Conservation (phyloP, 805 yeast genomes). For the Yarrowia phangngaensis region DNA sequence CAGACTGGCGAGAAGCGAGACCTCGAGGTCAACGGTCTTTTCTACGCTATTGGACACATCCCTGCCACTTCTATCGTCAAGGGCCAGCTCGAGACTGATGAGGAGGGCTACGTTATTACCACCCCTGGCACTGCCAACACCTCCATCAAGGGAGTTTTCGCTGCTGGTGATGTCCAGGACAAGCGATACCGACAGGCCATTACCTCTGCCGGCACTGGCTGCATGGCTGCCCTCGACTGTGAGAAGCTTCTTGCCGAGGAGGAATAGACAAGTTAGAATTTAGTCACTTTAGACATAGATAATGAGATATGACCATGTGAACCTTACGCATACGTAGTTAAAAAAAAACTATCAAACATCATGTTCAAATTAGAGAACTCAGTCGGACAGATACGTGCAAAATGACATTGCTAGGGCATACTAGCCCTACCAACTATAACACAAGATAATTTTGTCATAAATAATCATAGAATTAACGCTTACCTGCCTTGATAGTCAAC, state of each 20-base stretch:
- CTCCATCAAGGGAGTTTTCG: slow-evolving; percentile 84
- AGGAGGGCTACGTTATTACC: slow-evolving; percentile 82
- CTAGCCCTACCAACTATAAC: too few relatives aligned
- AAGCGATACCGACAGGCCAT: slow-evolving; percentile 96
- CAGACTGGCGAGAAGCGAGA: slow-evolving; percentile 66
- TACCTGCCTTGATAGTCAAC: slow-evolving; percentile 29
- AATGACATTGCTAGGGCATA: too few relatives aligned
- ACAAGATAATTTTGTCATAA: too few relatives aligned
- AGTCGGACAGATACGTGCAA: too few relatives aligned
- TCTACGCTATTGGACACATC: slow-evolving; percentile 96
- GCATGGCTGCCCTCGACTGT: slow-evolving; percentile 98
- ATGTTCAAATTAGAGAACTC: too few relatives aligned
- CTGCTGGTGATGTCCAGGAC: slow-evolving; percentile 99
- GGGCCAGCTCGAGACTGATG: slow-evolving; percentile 79
- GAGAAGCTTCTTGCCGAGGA: slow-evolving; percentile 72
- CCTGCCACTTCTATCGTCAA: slow-evolving; percentile 87
- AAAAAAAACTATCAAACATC: too few relatives aligned
- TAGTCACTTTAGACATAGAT: slow-evolving; percentile 6
- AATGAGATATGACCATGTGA: slow-evolving; percentile 26
- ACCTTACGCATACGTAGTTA: too few relatives aligned
- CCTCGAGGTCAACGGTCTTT: slow-evolving; percentile 80
- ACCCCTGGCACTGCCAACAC: slow-evolving; percentile 86
- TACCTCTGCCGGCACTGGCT: slow-evolving; percentile 99
- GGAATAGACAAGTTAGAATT: slow-evolving; percentile 13
- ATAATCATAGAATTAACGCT: slow-evolving; percentile 29